These are phyloP conservation scores for Lactuca saligna DNA, from an alignment of 129 eudicot species.

Conservation along the genomic window DNA sequence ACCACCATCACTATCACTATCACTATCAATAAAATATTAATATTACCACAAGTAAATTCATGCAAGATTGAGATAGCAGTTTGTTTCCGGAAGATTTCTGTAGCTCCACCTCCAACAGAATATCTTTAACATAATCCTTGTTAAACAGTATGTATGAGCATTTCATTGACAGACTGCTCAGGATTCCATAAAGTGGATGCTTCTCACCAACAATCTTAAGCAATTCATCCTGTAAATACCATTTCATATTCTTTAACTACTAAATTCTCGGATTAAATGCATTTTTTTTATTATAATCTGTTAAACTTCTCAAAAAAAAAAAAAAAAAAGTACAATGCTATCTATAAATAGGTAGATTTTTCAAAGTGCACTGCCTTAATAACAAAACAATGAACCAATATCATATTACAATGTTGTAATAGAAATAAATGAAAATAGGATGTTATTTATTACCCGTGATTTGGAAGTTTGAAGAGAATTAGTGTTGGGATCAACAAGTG, in stretches of 20 bases:
- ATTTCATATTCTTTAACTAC: neutral
- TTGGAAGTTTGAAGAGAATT: constrained; percentile 50
- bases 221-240: constrained; percentile 61
- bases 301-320: too few relatives aligned
- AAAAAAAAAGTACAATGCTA: too few relatives aligned
- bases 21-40: constrained; percentile 21
- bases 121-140: constrained; percentile 89
- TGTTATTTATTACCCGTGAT: constrained; percentile 45
- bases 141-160: constrained; percentile 83
- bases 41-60: constrained; percentile 83
- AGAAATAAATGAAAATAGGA: too few relatives aligned
- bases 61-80: constrained; percentile 63
- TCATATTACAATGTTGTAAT: neutral
- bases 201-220: constrained; percentile 75
- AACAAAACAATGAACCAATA: neutral
- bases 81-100: constrained; percentile 57
- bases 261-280: neutral
- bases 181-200: constrained; percentile 72
- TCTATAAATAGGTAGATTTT: too few relatives aligned
- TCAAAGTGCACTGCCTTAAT: too few relatives aligned
- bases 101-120: constrained; percentile 56
- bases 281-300: neutral
- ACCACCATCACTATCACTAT: neutral
- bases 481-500: constrained; percentile 68
- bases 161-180: constrained; percentile 75